Conservation (phyloP, 2,329 filamentous ascomycete species). For the Cytospora schulzeri region DNA sequence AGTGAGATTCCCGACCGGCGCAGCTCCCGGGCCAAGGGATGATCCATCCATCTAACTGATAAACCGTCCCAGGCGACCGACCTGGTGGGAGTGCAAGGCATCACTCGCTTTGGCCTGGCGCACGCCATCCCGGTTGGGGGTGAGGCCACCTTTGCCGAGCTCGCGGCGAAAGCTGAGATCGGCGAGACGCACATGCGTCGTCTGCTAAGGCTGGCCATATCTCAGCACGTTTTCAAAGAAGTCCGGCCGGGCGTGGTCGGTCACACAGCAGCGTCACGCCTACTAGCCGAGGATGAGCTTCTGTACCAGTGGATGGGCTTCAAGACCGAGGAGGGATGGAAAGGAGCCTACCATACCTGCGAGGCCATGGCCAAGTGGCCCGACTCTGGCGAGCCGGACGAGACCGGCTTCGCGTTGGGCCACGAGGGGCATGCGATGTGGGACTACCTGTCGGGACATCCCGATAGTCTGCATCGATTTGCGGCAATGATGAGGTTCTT, state of each 20-base stretch:
- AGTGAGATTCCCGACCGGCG: background rate
- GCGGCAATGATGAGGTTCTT: conserved; percentile 12
- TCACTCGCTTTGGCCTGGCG: conserved; percentile 14
- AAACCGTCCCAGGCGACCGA: background rate
- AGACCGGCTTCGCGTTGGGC: conserved; percentile 9
- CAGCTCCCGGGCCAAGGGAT: background rate
- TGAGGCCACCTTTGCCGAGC: conserved; percentile 15
- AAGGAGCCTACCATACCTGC: conserved; percentile 2
- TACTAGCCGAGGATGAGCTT: conserved; percentile 17
- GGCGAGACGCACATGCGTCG: conserved; percentile 17
- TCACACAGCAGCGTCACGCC: conserved; percentile 18
- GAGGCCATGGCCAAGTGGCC: conserved; percentile 14
- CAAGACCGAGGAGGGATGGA: conserved; percentile 13
- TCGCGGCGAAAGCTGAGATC: conserved; percentile 8
- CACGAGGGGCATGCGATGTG: conserved; percentile 7
- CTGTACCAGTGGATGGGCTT: conserved; percentile 18
- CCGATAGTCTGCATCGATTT: conserved; percentile 4
- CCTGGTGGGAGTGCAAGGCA: conserved; percentile 10
- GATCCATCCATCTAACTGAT: background rate
- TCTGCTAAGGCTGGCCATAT: conserved; percentile 9
- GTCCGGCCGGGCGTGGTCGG: conserved; percentile 8
- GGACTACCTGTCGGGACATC: background rate
- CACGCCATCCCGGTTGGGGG: background rate
- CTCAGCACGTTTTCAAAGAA: conserved; percentile 16
- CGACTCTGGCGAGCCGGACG: conserved; percentile 7